Conservation (phyloP, 2,329 filamentous ascomycete species). For the Arthrobotrys sinensis region DNA sequence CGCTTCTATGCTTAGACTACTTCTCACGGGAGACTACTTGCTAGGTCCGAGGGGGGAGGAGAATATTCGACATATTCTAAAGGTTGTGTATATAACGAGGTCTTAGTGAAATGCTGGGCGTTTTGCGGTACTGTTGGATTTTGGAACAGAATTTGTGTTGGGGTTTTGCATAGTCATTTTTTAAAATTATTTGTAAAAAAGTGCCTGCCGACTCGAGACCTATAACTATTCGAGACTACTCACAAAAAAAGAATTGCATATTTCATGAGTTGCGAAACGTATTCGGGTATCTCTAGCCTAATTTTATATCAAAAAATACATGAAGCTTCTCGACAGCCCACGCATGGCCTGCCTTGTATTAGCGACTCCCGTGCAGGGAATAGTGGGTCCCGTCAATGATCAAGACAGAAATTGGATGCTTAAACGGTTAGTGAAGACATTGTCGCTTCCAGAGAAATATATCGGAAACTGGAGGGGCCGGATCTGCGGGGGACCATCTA, state of each 20-base stretch:
- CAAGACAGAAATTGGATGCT: constrained; percentile 40
- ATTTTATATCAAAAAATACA: constrained; percentile 1
- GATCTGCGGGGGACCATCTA: constrained; percentile 24
- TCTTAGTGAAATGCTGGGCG: neutral
- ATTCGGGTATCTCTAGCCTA: neutral
- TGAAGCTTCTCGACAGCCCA: constrained; percentile 4
- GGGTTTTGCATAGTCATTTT: neutral
- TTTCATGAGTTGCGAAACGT: neutral
- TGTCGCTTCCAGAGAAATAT: constrained; percentile 19
- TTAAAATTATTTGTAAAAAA: too few species aligned
- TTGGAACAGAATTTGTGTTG: neutral
- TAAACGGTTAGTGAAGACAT: constrained; percentile 12
- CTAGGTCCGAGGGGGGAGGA: too few species aligned
- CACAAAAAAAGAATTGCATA: neutral
- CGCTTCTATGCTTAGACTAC: constrained; percentile 2
- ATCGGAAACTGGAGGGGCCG: constrained; percentile 25
- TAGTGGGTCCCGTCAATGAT: constrained; percentile 28
- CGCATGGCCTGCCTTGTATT: constrained; percentile 28
- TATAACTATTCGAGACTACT: neutral
- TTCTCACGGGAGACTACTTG: neutral
- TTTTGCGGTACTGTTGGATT: constrained; percentile 20
- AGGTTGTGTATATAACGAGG: neutral
- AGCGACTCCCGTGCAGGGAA: constrained; percentile 39
- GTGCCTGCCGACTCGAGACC: too few species aligned
- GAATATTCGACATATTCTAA: too few species aligned